These are phyloP conservation scores for Fraxinus velutina DNA, from an alignment of 305 asterid species.

Conservation along the genomic window DNA sequence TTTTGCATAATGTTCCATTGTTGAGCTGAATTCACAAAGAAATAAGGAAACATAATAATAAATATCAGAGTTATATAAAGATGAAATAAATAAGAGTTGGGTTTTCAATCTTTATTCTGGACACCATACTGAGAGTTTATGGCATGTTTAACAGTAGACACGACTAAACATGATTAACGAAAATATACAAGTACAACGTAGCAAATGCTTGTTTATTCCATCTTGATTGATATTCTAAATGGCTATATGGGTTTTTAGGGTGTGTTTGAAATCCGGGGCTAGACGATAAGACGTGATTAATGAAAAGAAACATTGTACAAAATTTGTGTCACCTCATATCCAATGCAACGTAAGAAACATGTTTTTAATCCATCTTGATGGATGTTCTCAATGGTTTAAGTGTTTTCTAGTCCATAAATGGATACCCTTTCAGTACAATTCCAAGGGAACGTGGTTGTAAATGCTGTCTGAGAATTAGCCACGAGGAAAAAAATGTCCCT, in stretches of 20 bases:
- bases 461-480: slow-evolving; percentile 7
- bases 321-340: neutral
- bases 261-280: neutral
- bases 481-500: slow-evolving; percentile 3
- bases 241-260: neutral
- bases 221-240: neutral
- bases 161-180: neutral
- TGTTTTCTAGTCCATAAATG: neutral
- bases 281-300: neutral
- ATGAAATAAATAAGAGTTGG: neutral
- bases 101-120: neutral
- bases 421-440: neutral
- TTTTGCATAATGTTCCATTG: slow-evolving; percentile 56
- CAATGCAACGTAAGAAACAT: neutral
- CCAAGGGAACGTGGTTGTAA: neutral
- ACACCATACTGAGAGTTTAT: neutral
- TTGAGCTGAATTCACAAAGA: slow-evolving; percentile 43
- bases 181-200: neutral
- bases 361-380: neutral
- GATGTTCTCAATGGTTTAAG: neutral
- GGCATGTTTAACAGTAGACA: neutral
- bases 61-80: neutral
- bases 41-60: neutral
- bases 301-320: neutral
- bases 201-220: neutral